Evolutionary conservation across 2,329 filamentous ascomycete genomes (phyloP), one percentile per base, ranked within the genome.

Genomic region (Verticillium albo-atrum): DNA sequence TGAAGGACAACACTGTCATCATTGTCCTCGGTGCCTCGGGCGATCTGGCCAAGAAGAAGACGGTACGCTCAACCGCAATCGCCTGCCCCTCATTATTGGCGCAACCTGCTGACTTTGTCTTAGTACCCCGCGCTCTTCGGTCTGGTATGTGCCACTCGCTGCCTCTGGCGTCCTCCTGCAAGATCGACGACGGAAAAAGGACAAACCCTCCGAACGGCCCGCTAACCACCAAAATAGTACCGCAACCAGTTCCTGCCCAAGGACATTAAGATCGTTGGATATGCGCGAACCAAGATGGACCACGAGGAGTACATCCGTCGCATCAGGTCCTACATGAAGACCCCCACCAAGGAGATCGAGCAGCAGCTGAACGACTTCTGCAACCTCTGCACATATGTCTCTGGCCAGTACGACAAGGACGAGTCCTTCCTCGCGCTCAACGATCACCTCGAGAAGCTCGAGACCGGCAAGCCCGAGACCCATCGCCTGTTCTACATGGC

Each of bases 41-140:
- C 71, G 95, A 99, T 83, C 81, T 99, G 67, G 95, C 95, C 56
- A 99, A 99, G 86, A 99, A 99, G 89, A 99, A 99, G 89, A 99
- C 95, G 53, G 92, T 96, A 79, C 75, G 87, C 75, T 63, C 56
- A 60, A 32, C 28, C 54, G 34, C 37, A 47, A 58, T 51, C 32
- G 30, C 54, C 42, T 53, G 58, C 53, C 26, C 25, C 63, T 59
- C 57, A 32, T 56, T 26, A 34, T 25, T 35, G 37, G 37, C 42
- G 54, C n/a, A 53, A 47, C 34, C 14, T 66, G 67, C 69, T 72
- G 66, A 77, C 68, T 64, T 63, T 47, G 42, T 57, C 61, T 60
- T 66, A 97, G 91, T 99, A 96, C 80, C 95, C 95, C 66, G 95
- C 95, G 62, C 88, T 99, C 59, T 99, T 99, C 75, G 95, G 95